Percentiles rank a stretch among this genome's conserved stretches.
Conservation (phyloP, 169 alveolate genomes). For the Theileria parva region DNA sequence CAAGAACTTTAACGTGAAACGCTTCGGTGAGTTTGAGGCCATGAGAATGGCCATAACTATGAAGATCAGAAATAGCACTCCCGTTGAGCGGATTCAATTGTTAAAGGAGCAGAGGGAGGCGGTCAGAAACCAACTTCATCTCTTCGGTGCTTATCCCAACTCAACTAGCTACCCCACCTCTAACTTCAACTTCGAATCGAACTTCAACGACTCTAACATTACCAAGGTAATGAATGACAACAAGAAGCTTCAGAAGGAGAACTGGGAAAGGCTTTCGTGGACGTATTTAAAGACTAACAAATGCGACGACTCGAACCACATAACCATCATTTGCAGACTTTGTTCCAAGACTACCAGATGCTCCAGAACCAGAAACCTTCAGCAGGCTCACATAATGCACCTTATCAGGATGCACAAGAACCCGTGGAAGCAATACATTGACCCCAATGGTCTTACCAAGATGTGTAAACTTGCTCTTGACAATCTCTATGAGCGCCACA, state of each 20-base stretch:
- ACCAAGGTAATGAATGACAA: conserved; percentile 28
- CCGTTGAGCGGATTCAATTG: conserved; percentile 69
- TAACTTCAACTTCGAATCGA: conserved; percentile 1
- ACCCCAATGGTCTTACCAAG: conserved; percentile 64
- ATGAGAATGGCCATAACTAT: conserved; percentile 78
- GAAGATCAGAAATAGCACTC: conserved; percentile 74
- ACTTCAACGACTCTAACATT: conserved; percentile 16
- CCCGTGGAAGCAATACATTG: conserved; percentile 67
- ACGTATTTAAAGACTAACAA: conserved; percentile 51
- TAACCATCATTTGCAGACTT: conserved; percentile 58
- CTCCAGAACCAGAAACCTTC: conserved; percentile 65
- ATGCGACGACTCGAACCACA: conserved; percentile 14
- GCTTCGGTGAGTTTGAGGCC: conserved; percentile 76
- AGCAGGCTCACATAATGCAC: conserved; percentile 68
- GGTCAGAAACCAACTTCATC: conserved; percentile 62
- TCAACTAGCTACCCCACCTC: neutral
- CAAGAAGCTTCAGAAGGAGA: conserved; percentile 47
- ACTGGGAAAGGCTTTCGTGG: conserved; percentile 66
- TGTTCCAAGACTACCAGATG: conserved; percentile 67
- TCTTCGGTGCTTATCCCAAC: neutral
- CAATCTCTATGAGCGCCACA: conserved; percentile 51
- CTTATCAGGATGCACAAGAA: conserved; percentile 68
- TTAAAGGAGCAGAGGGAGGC: conserved; percentile 78
- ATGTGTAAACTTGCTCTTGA: conserved; percentile 68
- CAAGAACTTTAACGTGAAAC: conserved; percentile 76